phyloP scores from a whole-genome alignment of 2,329 filamentous ascomycete genomes.

The Botrytis aclada region DNA sequence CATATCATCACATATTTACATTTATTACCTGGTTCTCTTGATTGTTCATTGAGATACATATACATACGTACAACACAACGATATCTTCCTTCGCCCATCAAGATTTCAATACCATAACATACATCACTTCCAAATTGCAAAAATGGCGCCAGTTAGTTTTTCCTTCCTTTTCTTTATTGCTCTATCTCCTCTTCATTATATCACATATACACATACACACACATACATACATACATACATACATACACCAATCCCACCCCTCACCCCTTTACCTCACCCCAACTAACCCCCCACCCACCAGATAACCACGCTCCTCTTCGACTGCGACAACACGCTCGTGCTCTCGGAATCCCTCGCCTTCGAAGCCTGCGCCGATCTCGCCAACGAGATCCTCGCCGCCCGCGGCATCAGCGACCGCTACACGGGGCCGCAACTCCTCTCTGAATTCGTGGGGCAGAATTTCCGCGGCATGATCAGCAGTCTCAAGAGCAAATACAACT shows the following conservation, averaged over 20 bases:
- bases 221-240: not conserved
- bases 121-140: not conserved
- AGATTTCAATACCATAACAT: not conserved
- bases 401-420: slow-evolving; percentile 65
- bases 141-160: not conserved
- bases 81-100: not conserved
- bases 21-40: not conserved
- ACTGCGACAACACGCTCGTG: slow-evolving; percentile 89
- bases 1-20: not conserved
- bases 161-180: too few species aligned
- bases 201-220: not conserved
- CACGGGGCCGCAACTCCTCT: slow-evolving; percentile 73
- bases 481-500: slow-evolving; percentile 72
- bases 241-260: not conserved
- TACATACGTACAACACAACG: not conserved
- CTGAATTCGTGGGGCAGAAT: slow-evolving; percentile 89
- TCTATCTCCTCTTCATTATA: not conserved
- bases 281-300: slow-evolving; percentile 32
- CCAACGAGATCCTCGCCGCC: slow-evolving; percentile 77
- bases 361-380: slow-evolving; percentile 83
- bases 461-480: slow-evolving; percentile 86
- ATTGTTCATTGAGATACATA: not conserved
- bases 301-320: slow-evolving; percentile 72
- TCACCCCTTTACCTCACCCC: not conserved
- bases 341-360: slow-evolving; percentile 89